Evolutionary conservation across 2,329 filamentous ascomycete species (phyloP).

Genomic region (Paracamarosporium sp.): DNA sequence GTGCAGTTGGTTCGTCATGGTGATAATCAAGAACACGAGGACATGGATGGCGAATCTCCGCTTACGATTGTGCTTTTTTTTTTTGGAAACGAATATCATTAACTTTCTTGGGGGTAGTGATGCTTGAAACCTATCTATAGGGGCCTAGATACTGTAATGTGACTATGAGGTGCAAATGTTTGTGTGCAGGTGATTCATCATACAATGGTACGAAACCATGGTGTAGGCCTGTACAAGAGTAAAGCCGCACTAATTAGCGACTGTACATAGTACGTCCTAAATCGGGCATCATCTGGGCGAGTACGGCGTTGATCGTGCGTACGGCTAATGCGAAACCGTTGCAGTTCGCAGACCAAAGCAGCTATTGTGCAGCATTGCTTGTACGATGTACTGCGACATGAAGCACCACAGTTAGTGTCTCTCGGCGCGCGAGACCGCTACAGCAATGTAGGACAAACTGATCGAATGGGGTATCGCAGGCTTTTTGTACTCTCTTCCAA

Average conservation of each 20-base stretch:
- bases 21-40: constrained; percentile 5
- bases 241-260: no score
- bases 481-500: constrained; percentile 1
- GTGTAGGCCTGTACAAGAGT: no score
- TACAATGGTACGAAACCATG: no score
- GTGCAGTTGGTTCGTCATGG: constrained; percentile 7
- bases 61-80: constrained; percentile 4
- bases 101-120: no score
- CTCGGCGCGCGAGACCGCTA: neutral
- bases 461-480: constrained; percentile 12
- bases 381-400: neutral
- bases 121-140: no score
- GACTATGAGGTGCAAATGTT: no score
- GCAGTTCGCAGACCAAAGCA: neutral
- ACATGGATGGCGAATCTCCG: constrained; percentile 4
- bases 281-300: no score
- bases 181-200: no score
- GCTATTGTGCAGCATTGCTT: neutral
- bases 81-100: no score
- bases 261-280: no score
- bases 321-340: neutral
- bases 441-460: neutral
- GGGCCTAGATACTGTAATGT: no score
- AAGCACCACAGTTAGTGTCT: neutral
- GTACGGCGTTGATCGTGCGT: no score